phyloP scores from a whole-genome alignment of 495 filamentous ascomycete species.

The Hypoxylon lenormandii region DNA sequence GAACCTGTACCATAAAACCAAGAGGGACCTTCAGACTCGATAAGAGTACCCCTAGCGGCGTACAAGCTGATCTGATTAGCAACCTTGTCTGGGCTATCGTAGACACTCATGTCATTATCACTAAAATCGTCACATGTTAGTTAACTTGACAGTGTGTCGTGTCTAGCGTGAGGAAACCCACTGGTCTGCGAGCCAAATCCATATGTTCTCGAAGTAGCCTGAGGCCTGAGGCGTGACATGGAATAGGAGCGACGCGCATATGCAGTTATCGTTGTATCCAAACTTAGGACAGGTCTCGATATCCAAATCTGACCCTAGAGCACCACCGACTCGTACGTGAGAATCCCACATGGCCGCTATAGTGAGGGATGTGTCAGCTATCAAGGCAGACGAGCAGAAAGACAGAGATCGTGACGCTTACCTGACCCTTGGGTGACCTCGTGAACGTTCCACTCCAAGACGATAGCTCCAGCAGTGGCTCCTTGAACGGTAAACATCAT shows the following conservation, averaged over 20 bases:
- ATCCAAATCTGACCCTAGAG: conserved; percentile 73
- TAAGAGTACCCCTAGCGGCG: conserved; percentile 67
- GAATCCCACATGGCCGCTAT: conserved; percentile 50
- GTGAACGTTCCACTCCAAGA: conserved; percentile 53
- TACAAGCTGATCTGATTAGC: conserved; percentile 67
- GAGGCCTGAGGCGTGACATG: conserved; percentile 70
- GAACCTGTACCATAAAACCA: conserved; percentile 72
- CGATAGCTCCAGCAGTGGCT: conserved; percentile 47
- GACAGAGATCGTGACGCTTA: not conserved
- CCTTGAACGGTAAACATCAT: conserved; percentile 52
- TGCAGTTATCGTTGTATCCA: conserved; percentile 54
- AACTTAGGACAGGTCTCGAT: conserved; percentile 64
- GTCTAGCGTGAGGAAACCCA: not conserved
- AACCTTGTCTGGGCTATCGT: conserved; percentile 10
- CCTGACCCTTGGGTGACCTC: conserved; percentile 13
- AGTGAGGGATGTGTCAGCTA: not conserved
- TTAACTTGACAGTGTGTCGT: not conserved
- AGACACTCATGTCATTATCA: conserved; percentile 67
- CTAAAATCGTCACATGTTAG: not conserved
- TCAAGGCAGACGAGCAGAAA: not conserved
- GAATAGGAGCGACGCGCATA: conserved; percentile 72
- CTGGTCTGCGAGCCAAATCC: conserved; percentile 67
- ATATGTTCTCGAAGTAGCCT: conserved; percentile 76
- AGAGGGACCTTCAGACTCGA: conserved; percentile 58
- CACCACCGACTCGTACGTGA: conserved; percentile 61